phyloP scores from a whole-genome alignment of 2,329 filamentous ascomycete genomes.

The Erysiphe neolycopersici region DNA sequence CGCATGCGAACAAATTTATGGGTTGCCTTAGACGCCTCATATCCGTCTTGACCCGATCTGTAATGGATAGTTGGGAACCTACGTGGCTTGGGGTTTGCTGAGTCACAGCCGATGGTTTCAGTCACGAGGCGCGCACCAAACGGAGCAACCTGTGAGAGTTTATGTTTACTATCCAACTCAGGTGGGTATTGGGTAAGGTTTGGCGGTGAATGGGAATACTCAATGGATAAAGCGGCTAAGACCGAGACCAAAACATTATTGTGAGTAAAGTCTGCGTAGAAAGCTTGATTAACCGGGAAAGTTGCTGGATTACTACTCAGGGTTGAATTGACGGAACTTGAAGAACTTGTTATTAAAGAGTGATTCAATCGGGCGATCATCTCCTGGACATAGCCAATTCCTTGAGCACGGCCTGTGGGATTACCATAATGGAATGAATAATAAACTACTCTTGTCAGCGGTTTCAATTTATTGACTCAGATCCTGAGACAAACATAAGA shows the following conservation, averaged over 20 bases:
- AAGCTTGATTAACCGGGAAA: constrained; percentile 37
- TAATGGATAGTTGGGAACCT: constrained; percentile 17
- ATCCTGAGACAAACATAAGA: constrained; percentile 18
- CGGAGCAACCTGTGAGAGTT: constrained; percentile 23
- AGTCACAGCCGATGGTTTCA: constrained; percentile 25
- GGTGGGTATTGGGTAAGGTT: constrained; percentile 18
- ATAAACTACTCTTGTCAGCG: constrained; percentile 5
- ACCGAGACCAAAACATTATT: constrained; percentile 63
- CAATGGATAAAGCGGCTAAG: constrained; percentile 24
- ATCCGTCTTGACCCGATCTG: constrained; percentile 19
- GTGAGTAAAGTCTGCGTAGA: constrained; percentile 77
- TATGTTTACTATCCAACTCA: constrained; percentile 20
- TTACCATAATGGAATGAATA: constrained; percentile 65
- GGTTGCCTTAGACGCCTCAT: constrained; percentile 16
- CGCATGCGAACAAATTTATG: constrained; percentile 24
- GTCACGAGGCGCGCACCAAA: constrained; percentile 27
- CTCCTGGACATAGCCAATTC: constrained; percentile 67
- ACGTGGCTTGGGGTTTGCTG: constrained; percentile 16
- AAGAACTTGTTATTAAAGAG: constrained; percentile 38
- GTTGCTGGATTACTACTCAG: constrained; percentile 37
- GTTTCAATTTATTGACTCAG: background rate
- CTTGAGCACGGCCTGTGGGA: constrained; percentile 53
- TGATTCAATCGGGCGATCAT: constrained; percentile 51
- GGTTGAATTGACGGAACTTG: constrained; percentile 46
- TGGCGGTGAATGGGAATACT: constrained; percentile 24